Percentiles rank a stretch among this genome's conserved stretches.
phyloP scores from a whole-genome alignment of 768 basidiomycete genomes.

The Candolleomyces efflorescens region DNA sequence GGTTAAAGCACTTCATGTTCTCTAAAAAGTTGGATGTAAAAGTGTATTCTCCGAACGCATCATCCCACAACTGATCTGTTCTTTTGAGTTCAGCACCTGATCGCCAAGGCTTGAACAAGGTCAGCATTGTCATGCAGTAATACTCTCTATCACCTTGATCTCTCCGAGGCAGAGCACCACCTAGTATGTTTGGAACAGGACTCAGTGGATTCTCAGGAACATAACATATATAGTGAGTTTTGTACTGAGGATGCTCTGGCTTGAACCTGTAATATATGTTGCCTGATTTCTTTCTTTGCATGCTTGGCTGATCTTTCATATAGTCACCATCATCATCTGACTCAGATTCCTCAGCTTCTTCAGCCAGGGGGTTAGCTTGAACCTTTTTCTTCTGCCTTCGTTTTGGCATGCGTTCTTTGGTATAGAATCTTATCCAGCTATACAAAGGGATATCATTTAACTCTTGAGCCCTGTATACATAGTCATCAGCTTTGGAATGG shows the following conservation, averaged over 20 bases:
- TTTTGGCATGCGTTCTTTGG: conserved; percentile 6
- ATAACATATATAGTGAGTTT: conserved; percentile 17
- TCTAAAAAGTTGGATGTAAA: neutral
- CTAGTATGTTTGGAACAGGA: conserved; percentile 24
- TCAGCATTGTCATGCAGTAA: conserved; percentile 1
- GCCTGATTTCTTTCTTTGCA: neutral
- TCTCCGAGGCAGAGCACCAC: conserved; percentile 20
- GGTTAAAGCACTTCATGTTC: conserved; percentile 11
- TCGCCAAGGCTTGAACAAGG: conserved; percentile 24
- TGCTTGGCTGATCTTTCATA: neutral
- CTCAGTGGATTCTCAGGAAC: neutral
- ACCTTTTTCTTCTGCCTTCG: too few species aligned
- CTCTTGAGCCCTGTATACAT: conserved; percentile 20
- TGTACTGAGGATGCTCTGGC: conserved; percentile 17
- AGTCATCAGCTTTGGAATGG: conserved; percentile 26
- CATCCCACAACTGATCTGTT: conserved; percentile 1
- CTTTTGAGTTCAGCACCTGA: conserved; percentile 17
- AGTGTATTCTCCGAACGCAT: neutral
- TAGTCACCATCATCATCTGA: neutral
- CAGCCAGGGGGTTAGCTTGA: neutral
- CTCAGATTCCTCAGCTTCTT: neutral
- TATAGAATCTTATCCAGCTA: conserved; percentile 20
- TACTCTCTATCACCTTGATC: conserved; percentile 14
- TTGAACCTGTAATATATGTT: conserved; percentile 7
- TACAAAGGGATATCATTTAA: conserved; percentile 19